These are phyloP conservation scores for Hypoxylon sp. DNA, from an alignment of 2,329 filamentous ascomycete species.

Conservation along the genomic window DNA sequence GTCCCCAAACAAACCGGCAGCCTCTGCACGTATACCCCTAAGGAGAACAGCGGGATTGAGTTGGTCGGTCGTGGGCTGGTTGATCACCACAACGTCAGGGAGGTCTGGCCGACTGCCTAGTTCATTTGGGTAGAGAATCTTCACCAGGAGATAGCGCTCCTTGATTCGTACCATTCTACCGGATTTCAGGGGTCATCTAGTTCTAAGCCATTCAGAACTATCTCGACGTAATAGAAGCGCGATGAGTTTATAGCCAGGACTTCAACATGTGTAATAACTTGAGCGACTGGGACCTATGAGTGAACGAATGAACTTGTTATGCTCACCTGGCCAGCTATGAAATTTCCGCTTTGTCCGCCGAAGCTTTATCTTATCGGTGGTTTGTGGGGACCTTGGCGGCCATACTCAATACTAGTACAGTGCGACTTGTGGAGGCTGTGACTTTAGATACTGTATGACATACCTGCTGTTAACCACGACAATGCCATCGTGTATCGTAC, in stretches of 20 bases:
- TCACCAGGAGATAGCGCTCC: conserved; percentile 94
- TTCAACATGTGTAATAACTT: not conserved
- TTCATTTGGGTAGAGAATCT: conserved; percentile 86
- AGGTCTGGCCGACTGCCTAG: conserved; percentile 57
- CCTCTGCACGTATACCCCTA: conserved; percentile 77
- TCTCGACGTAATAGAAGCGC: not conserved
- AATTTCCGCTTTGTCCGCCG: conserved; percentile 30
- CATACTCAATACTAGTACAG: not conserved
- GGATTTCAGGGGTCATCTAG: not conserved
- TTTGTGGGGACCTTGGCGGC: not conserved
- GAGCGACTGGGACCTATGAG: not conserved
- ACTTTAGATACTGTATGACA: conserved; percentile 4
- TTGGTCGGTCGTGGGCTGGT: conserved; percentile 81
- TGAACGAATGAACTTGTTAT: not conserved
- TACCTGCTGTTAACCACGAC: not conserved
- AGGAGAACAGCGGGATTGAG: conserved; percentile 77
- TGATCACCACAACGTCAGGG: conserved; percentile 78
- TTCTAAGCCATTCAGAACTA: not conserved
- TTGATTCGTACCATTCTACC: conserved; percentile 91
- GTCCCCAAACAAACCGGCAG: conserved; percentile 85
- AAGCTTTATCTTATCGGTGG: conserved; percentile 49
- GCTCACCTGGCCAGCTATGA: not conserved
- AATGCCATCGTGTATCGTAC: not conserved
- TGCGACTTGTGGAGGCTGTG: not conserved
- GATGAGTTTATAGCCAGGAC: not conserved